These are phyloP conservation scores for Cubamyces lactineus DNA, from an alignment of 768 basidiomycete genomes.

Conservation along the genomic window DNA sequence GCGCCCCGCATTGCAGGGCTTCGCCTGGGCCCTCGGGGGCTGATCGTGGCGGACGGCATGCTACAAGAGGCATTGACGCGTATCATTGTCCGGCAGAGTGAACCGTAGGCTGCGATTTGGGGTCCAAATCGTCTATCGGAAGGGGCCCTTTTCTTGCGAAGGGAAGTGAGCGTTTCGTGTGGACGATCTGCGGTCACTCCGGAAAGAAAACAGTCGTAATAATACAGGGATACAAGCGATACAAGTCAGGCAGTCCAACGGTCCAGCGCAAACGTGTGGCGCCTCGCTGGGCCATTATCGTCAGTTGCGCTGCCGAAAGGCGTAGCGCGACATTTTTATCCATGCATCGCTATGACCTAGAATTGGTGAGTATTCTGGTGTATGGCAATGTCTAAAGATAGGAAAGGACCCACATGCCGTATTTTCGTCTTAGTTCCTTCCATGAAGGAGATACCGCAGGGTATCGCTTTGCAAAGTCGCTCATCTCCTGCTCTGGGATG, in stretches of 20 bases:
- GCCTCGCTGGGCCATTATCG: too few relatives aligned
- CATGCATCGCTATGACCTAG: conserved; percentile 14
- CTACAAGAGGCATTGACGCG: conserved; percentile 1
- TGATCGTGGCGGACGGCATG: background rate
- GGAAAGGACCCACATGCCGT: conserved; percentile 51
- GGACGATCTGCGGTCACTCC: conserved; percentile 3
- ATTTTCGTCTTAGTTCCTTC: conserved; percentile 75
- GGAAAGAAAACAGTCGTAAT: background rate
- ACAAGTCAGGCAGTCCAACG: background rate
- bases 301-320: background rate
- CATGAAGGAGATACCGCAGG: conserved; percentile 69
- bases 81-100: conserved; percentile 5
- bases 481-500: conserved; percentile 86
- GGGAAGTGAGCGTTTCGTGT: background rate
- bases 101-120: conserved; percentile 11
- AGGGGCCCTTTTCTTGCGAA: background rate
- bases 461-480: conserved; percentile 65
- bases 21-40: conserved; percentile 1
- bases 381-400: background rate
- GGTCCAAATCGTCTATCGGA: conserved; percentile 13
- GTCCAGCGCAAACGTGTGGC: too few relatives aligned
- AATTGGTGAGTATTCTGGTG: conserved; percentile 12
- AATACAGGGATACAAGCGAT: background rate
- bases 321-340: conserved; percentile 22
- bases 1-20: conserved; percentile 6